phyloP scores from a whole-genome alignment of 2,329 filamentous ascomycete species.

The Aspergillus sp. region DNA sequence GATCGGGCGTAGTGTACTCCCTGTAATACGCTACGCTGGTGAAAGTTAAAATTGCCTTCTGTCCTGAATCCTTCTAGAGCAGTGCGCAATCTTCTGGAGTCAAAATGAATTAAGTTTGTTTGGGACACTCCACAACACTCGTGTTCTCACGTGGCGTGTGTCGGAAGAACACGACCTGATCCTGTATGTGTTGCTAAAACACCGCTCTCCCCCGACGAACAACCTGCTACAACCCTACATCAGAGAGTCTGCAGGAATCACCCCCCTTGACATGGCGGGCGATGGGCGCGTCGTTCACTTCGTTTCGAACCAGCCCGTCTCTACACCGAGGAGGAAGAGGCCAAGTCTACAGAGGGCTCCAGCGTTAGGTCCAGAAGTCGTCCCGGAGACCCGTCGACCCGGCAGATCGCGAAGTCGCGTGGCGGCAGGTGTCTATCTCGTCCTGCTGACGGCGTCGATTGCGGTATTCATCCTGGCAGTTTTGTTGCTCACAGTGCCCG shows the following conservation, averaged over 20 bases:
- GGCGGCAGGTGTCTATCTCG: neutral
- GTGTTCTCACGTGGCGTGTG: neutral
- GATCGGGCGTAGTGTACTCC: too few relatives aligned
- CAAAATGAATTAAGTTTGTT: neutral
- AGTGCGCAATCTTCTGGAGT: too few relatives aligned
- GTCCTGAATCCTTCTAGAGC: too few relatives aligned
- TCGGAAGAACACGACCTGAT: neutral
- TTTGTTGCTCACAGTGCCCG: neutral
- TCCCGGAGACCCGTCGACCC: neutral
- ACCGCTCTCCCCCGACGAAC: neutral
- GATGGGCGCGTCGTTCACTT: neutral
- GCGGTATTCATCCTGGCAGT: neutral
- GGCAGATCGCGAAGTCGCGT: neutral
- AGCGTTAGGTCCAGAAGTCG: neutral
- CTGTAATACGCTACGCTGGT: too few relatives aligned
- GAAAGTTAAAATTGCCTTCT: too few relatives aligned
- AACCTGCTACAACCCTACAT: neutral
- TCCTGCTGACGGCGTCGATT: neutral
- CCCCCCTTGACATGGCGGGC: neutral
- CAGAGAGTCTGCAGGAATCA: neutral
- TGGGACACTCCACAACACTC: too few relatives aligned
- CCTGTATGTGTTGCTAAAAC: neutral
- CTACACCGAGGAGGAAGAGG: neutral
- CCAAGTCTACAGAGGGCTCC: neutral
- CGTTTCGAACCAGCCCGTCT: neutral